Evolutionary conservation across 164 flowering plant species (phyloP).

Genomic region (Magnolia changhungtana): DNA sequence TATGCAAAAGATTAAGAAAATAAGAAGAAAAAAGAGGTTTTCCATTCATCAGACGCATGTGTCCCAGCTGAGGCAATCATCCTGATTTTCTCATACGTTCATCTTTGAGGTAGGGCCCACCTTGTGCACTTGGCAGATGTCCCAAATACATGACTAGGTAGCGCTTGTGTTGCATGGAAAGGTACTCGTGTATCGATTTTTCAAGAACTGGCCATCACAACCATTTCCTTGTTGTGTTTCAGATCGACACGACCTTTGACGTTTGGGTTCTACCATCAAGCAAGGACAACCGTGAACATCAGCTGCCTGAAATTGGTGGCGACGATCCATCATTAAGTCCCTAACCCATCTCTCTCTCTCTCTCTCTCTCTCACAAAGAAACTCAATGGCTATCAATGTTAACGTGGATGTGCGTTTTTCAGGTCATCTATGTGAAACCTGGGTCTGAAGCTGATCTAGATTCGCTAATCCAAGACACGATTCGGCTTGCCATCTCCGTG

Average conservation of each 20-base stretch:
- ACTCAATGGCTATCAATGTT: neutral
- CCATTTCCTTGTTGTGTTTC: constrained; percentile 12
- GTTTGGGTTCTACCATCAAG: constrained; percentile 72
- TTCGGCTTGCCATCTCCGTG: constrained; percentile 58
- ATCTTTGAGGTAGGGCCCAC: no score
- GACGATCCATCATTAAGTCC: constrained; percentile 84
- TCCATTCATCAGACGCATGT: no score
- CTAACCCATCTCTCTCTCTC: constrained; percentile 9
- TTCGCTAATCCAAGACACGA: constrained; percentile 67
- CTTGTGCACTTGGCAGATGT: no score
- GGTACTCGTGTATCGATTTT: no score
- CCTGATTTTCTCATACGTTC: no score
- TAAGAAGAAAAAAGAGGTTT: no score
- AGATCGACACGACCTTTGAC: constrained; percentile 68
- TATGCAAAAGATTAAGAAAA: no score
- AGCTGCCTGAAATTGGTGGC: constrained; percentile 60
- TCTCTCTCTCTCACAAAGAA: neutral
- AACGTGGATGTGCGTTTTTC: constrained; percentile 13
- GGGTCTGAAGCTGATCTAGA: constrained; percentile 81
- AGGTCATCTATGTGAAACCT: constrained; percentile 87
- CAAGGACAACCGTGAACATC: constrained; percentile 28
- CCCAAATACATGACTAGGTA: no score
- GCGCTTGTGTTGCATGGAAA: no score
- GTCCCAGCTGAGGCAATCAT: no score
- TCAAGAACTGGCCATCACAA: neutral